Base-by-base conservation (phyloP, 805 yeast species). In the Yarrowia sp. region DNA sequence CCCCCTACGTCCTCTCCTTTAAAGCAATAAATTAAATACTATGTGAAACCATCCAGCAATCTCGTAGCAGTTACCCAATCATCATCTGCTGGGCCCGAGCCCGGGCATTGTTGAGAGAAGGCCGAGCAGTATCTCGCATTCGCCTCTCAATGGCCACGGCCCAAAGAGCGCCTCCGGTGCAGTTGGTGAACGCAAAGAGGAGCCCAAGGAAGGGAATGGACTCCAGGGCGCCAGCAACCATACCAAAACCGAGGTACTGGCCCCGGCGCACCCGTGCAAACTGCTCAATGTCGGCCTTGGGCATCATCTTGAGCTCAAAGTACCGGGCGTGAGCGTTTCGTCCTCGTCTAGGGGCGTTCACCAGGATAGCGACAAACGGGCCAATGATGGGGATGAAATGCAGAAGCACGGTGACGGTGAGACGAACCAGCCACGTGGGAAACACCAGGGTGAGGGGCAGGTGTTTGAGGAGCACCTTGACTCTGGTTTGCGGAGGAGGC, bases 371-470 rank as follows among this genome's bases (percentile, higher is more conserved):
- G 9, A 85, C 33, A 6, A 83, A n/a, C 0, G 90, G 89, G 0
- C 92, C 92, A 7, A 85, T 19, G 8, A 87, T 43, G 0, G 92
- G 92, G 14, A 88, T 79, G 65, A 81, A 75, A 38, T 83, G 81
- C 13, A 87, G 72, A 0, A 79, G 15, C 17, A 84, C 71, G 20
- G 80, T 75, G 0, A 79, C 15, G 0, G 81, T 0, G 2, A 81
- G 78, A 66, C 81, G 78, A 9, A 76, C 17, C 0, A 84, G 61
- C 76, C 85, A 79, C 38, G 75, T 73, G 0, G 85, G 84, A 24
- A 84, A 79, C 1, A 80, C 69, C 24, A 81, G 34, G 39, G 72
- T 73, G 24, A 72, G 71, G 0, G 87, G 86, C 13, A 81, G 60
- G 4, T 74, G 67, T 67, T 77, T 75, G 39, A 81, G 24, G 65